These are phyloP conservation scores for Colletotrichum sp. DNA, from an alignment of 2,329 filamentous ascomycete genomes.

Conservation along the genomic window DNA sequence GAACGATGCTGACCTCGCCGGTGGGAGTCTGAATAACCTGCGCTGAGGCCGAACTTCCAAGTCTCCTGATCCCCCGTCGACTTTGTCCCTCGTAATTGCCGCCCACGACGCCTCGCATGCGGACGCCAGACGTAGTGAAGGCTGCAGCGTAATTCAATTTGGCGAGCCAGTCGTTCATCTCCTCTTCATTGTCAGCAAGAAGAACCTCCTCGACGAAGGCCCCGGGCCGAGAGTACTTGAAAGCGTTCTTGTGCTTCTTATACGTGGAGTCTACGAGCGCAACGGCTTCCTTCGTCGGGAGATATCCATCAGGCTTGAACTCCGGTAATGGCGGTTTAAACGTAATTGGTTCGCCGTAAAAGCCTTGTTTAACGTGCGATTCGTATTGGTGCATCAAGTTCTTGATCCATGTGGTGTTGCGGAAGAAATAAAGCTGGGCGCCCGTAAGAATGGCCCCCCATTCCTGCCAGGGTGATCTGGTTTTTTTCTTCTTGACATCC, in stretches of 20 bases:
- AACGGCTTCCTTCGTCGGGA: conserved; percentile 93
- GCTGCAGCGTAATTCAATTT: conserved; percentile 97
- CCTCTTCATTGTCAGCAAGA: conserved; percentile 85
- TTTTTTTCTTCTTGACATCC: conserved; percentile 90
- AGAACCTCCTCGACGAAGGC: conserved; percentile 84
- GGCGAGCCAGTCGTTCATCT: conserved; percentile 96
- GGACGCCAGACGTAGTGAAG: conserved; percentile 88
- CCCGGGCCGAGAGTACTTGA: conserved; percentile 86
- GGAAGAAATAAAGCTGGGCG: conserved; percentile 97
- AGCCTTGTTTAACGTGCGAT: conserved; percentile 76
- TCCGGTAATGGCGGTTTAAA: conserved; percentile 90
- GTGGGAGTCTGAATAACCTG: conserved; percentile 71
- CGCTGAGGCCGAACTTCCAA: conserved; percentile 67
- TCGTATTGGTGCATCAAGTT: conserved; percentile 89
- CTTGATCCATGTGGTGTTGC: conserved; percentile 92
- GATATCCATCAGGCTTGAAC: conserved; percentile 92
- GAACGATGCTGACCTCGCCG: conserved; percentile 76
- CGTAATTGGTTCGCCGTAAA: conserved; percentile 77
- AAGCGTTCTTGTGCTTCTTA: conserved; percentile 94
- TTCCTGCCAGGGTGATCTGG: conserved; percentile 96
- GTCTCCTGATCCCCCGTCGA: conserved; percentile 72
- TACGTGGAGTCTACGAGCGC: conserved; percentile 86
- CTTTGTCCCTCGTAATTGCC: conserved; percentile 85
- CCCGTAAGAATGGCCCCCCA: conserved; percentile 97
- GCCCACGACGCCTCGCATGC: conserved; percentile 86